phyloP scores from a whole-genome alignment of 192 early-diverging fungal species.

The Backusella tarrabulga region DNA sequence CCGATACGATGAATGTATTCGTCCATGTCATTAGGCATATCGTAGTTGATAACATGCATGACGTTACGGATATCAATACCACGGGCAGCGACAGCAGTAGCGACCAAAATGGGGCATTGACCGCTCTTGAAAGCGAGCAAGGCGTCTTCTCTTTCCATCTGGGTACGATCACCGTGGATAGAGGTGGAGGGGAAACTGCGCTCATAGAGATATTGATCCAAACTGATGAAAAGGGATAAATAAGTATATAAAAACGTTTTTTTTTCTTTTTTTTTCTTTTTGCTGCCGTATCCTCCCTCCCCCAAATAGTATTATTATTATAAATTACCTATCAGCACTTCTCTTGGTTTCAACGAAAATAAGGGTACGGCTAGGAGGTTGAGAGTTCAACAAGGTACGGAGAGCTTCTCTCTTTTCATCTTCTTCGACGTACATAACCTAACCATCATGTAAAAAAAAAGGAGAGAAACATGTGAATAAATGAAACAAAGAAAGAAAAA shows the following conservation, averaged over 20 bases:
- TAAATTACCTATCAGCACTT: conserved; percentile 70
- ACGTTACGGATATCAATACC: conserved; percentile 79
- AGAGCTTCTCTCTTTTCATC: conserved; percentile 37
- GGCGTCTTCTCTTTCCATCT: conserved; percentile 75
- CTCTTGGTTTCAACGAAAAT: conserved; percentile 86
- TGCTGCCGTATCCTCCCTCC: conserved; percentile 16
- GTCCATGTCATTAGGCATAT: conserved; percentile 73
- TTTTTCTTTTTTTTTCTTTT: neutral
- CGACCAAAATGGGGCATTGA: conserved; percentile 61
- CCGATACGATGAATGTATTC: conserved; percentile 80
- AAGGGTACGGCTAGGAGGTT: conserved; percentile 63
- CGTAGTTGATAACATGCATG: conserved; percentile 79
- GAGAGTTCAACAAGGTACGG: conserved; percentile 51
- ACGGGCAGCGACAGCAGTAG: conserved; percentile 76
- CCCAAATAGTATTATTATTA: conserved; percentile 44
- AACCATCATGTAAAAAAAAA: neutral
- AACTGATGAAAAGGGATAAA: conserved; percentile 20
- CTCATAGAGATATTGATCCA: conserved; percentile 68
- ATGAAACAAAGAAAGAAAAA: conserved; percentile 15
- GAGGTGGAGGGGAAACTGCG: conserved; percentile 76
- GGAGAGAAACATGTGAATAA: neutral
- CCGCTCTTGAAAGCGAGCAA: conserved; percentile 70
- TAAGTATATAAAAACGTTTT: conserved; percentile 24
- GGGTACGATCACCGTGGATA: conserved; percentile 84
- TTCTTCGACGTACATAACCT: conserved; percentile 49